phyloP scores from a whole-genome alignment of 768 basidiomycete genomes.

The Lactifluus piperatus region DNA sequence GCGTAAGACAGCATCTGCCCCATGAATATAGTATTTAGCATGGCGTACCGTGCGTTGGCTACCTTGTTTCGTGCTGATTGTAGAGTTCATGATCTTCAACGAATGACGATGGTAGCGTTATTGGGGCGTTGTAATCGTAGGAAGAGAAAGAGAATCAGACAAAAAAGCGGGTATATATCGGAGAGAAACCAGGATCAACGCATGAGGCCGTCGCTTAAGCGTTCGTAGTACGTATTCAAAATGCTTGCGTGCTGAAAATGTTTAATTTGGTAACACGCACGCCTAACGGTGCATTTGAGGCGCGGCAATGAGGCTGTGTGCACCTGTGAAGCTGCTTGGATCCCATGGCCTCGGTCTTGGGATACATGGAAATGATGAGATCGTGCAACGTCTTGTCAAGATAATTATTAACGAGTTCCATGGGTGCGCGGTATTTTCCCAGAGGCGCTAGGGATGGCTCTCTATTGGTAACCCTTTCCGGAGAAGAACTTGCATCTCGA shows the following conservation, averaged over 20 bases:
- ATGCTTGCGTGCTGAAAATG: background rate
- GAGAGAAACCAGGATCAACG: slow-evolving; percentile 4
- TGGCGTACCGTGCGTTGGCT: slow-evolving; percentile 24
- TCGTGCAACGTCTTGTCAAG: no score
- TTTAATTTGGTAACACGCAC: background rate
- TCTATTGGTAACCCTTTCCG: background rate
- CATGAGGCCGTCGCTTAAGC: slow-evolving; percentile 15
- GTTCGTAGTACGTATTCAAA: slow-evolving; percentile 2
- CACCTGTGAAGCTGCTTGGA: background rate
- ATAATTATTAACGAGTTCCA: no score
- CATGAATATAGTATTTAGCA: slow-evolving; percentile 20
- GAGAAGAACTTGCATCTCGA: background rate
- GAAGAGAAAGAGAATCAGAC: background rate
- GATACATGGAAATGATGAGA: background rate
- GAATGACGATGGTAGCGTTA: background rate
- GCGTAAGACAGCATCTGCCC: slow-evolving; percentile 21
- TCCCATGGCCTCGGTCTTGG: no score
- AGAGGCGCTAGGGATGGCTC: background rate
- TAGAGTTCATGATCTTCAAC: slow-evolving; percentile 12
- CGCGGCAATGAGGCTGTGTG: background rate
- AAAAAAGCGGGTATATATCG: background rate
- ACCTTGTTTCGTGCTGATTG: background rate
- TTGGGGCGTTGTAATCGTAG: slow-evolving; percentile 1
- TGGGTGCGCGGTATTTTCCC: background rate
- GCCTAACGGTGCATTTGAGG: background rate